A percentile compares a stretch with the other conserved stretches of the same genome.
These are phyloP conservation scores for Chernovozyma sophiae-reginae DNA, from an alignment of 1,139 yeast species.

Conservation along the genomic window DNA sequence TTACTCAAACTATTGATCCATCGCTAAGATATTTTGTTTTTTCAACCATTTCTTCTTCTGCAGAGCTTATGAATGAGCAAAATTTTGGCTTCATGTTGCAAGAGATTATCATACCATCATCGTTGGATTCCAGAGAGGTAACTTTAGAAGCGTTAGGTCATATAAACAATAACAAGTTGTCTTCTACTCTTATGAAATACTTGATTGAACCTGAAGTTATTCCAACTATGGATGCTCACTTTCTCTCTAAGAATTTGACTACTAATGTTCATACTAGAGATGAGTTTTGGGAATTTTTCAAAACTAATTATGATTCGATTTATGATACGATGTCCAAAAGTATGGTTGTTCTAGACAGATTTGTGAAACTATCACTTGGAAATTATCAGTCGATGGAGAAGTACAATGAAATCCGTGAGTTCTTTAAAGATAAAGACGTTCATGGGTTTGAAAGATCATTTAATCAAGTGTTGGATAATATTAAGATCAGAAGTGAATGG, in stretches of 20 bases:
- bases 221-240: conserved; percentile 72
- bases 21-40: conserved; percentile 53
- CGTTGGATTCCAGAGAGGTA: conserved; percentile 66
- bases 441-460: conserved; percentile 60
- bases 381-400: conserved; percentile 43
- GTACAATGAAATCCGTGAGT: conserved; percentile 40
- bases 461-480: conserved; percentile 51
- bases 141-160: conserved; percentile 61
- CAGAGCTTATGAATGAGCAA: conserved; percentile 33
- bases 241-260: conserved; percentile 50
- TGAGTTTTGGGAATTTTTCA: conserved; percentile 53
- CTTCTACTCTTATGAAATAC: conserved; percentile 34
- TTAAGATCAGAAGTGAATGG: conserved; percentile 49
- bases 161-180: conserved; percentile 34
- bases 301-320: conserved; percentile 48
- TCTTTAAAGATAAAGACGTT: conserved; percentile 54
- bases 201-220: conserved; percentile 40
- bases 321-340: conserved; percentile 48
- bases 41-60: conserved; percentile 43
- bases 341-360: conserved; percentile 62
- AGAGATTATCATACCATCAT: conserved; percentile 52
- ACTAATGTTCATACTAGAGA: conserved; percentile 47
- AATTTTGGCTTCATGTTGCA: conserved; percentile 46
- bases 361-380: conserved; percentile 50
- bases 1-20: conserved; percentile 42